Conservation (phyloP, 768 basidiomycete species). For the Leccinum incarnatum region DNA sequence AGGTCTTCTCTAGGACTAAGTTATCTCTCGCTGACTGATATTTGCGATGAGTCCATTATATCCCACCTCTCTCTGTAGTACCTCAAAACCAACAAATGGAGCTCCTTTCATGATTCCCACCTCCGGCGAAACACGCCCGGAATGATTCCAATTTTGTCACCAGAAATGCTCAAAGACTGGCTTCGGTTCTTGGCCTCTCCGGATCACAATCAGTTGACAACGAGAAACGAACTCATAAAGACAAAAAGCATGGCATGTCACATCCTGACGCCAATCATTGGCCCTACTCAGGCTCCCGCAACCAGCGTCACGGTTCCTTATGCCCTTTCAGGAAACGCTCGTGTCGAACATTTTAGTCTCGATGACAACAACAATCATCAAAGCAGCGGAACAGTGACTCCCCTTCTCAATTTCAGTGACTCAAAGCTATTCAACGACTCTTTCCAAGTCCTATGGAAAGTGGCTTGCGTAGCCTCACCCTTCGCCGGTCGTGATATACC, state of each 20-base stretch:
- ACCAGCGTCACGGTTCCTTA: conserved; percentile 37
- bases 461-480: too few species aligned
- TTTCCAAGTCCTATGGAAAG: too few species aligned
- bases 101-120: conserved; percentile 31
- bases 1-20: conserved; percentile 12
- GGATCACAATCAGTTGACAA: conserved; percentile 14
- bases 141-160: conserved; percentile 8
- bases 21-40: conserved; percentile 17
- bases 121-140: conserved; percentile 27
- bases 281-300: too few species aligned
- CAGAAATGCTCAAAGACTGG: conserved; percentile 13
- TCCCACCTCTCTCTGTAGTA: conserved; percentile 31
- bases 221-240: conserved; percentile 23
- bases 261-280: conserved; percentile 4
- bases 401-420: too few species aligned
- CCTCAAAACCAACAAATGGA: conserved; percentile 21
- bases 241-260: conserved; percentile 20
- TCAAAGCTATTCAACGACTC: too few species aligned
- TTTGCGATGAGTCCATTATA: conserved; percentile 30
- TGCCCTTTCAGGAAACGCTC: conserved; percentile 43
- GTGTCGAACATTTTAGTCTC: conserved; percentile 50
- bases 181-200: conserved; percentile 13
- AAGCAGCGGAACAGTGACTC: conserved; percentile 14
- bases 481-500: too few species aligned
- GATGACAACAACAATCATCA: conserved; percentile 37